Conservation (phyloP, 2,329 filamentous ascomycete genomes). For the Fusarium sp. region DNA sequence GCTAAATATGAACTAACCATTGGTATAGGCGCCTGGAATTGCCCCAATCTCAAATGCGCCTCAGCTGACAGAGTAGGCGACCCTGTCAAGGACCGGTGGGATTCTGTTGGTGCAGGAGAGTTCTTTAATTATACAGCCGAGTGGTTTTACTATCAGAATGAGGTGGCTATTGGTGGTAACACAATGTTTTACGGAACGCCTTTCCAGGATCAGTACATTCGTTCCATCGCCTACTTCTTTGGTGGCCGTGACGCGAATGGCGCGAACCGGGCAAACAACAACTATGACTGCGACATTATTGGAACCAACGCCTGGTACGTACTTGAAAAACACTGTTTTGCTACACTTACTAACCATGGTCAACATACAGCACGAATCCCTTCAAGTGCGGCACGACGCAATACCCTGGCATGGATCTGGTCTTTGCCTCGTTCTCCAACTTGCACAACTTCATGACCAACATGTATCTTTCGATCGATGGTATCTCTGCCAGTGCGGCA, state of each 20-base stretch:
- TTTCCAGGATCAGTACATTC: neutral
- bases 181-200: neutral
- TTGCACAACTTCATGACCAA: neutral
- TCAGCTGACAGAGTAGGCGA: neutral
- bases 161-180: neutral
- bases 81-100: neutral
- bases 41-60: neutral
- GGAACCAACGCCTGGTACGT: neutral
- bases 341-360: neutral
- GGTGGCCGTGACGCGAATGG: neutral
- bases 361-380: neutral
- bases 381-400: neutral
- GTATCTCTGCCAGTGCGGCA: neutral
- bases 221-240: neutral
- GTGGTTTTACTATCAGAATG: neutral
- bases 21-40: neutral
- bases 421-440: neutral
- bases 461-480: neutral
- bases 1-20: neutral
- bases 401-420: neutral
- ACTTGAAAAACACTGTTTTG: neutral
- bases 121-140: neutral
- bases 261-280: neutral
- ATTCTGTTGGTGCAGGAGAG: neutral
- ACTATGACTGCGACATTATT: neutral